Conservation (phyloP, 163 green algal species). For the Scenedesmus sp. region DNA sequence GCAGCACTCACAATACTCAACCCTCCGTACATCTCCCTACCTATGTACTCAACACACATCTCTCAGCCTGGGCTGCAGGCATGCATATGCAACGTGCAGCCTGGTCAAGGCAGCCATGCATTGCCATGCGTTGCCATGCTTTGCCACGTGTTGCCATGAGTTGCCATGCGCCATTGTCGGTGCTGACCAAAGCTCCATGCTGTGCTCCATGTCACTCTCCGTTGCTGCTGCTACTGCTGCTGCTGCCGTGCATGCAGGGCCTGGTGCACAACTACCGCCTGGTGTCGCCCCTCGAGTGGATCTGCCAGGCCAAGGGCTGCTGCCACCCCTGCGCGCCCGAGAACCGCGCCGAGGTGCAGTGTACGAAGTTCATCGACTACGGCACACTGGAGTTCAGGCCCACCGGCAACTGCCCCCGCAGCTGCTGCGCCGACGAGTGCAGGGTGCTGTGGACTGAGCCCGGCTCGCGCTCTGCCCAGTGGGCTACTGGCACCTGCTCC, state of each 20-base stretch:
- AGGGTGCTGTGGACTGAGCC: neutral
- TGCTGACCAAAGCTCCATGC: too few relatives aligned
- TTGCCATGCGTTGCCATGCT: too few relatives aligned
- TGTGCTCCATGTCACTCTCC: neutral
- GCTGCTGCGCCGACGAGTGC: neutral
- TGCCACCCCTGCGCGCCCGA: neutral
- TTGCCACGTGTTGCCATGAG: too few relatives aligned
- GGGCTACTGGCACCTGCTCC: neutral
- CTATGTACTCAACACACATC: too few relatives aligned
- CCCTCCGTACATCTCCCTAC: too few relatives aligned
- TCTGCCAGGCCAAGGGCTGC: neutral
- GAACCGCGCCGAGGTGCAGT: neutral
- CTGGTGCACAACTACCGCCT: neutral
- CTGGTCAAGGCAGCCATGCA: too few relatives aligned
- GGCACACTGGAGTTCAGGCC: conserved; percentile 1
- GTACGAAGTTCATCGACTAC: neutral
- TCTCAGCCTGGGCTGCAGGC: too few relatives aligned
- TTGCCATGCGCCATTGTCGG: too few relatives aligned
- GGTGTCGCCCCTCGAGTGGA: neutral
- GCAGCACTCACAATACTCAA: too few relatives aligned
- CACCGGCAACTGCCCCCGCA: neutral
- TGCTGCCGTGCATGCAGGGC: neutral
- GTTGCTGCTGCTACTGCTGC: neutral
- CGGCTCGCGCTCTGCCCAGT: neutral
- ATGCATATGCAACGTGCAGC: too few relatives aligned